These are phyloP conservation scores for Salix exigua DNA, from an alignment of 345 rosid genomes.

Conservation along the genomic window DNA sequence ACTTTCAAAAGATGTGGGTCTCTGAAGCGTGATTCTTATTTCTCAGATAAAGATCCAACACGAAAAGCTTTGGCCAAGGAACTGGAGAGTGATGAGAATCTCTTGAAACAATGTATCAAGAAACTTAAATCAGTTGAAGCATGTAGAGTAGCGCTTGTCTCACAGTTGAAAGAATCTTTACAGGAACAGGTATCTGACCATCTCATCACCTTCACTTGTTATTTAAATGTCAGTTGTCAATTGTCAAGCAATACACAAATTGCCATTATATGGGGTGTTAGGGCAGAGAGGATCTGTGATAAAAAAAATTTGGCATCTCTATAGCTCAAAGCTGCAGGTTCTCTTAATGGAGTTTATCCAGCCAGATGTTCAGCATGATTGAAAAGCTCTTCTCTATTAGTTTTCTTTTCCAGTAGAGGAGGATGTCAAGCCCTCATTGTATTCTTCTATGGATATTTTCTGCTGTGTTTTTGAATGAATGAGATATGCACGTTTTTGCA, in stretches of 20 bases:
- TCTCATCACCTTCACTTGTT: neutral
- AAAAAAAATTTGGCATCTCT: neutral
- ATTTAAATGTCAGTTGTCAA: neutral
- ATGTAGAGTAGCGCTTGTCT: slow-evolving; percentile 66
- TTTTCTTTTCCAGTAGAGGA: neutral
- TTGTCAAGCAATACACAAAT: neutral
- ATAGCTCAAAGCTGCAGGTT: neutral
- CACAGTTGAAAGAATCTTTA: slow-evolving; percentile 77
- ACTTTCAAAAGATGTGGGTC: slow-evolving; percentile 10
- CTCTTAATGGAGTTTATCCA: neutral
- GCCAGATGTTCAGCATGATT: neutral
- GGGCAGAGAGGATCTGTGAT: neutral
- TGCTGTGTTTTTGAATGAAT: neutral
- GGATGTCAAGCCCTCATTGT: neutral
- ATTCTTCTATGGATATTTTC: neutral
- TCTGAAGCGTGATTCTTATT: slow-evolving; percentile 13
- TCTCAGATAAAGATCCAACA: slow-evolving; percentile 59
- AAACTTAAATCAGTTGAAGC: slow-evolving; percentile 78
- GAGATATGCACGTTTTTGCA: neutral
- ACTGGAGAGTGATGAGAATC: slow-evolving; percentile 68
- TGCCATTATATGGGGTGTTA: neutral
- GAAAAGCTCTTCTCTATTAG: neutral
- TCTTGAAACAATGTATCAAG: slow-evolving; percentile 64
- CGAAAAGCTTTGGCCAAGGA: slow-evolving; percentile 58
- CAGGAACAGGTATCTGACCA: slow-evolving; percentile 56